Evolutionary conservation across 164 flowering plant genomes (phyloP).

Genomic region (Brasenia schreberi): DNA sequence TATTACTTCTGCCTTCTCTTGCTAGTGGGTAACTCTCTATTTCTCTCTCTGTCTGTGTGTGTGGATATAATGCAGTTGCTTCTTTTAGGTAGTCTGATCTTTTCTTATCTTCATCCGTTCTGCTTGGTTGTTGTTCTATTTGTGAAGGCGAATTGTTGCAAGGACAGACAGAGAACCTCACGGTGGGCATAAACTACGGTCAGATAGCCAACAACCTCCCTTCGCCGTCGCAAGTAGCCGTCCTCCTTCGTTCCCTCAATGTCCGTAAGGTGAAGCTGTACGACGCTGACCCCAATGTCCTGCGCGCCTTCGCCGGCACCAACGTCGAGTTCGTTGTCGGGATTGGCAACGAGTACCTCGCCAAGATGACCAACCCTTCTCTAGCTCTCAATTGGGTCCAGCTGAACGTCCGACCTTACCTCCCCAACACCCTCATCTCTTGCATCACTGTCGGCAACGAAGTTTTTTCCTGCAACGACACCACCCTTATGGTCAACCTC

Average conservation of each 20-base stretch:
- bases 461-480: slow-evolving; percentile 29
- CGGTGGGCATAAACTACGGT: slow-evolving; percentile 72
- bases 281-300: slow-evolving; percentile 68
- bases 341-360: slow-evolving; percentile 40
- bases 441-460: slow-evolving; percentile 74
- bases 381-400: slow-evolving; percentile 58
- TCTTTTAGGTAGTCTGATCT: too few species aligned
- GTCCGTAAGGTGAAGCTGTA: slow-evolving; percentile 58
- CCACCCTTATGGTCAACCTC: slow-evolving; percentile 22
- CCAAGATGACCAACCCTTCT: slow-evolving; percentile 31
- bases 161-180: slow-evolving; percentile 13
- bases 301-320: slow-evolving; percentile 46
- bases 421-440: slow-evolving; percentile 42
- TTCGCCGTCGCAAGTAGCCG: slow-evolving; percentile 40
- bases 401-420: slow-evolving; percentile 32
- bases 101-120: background rate
- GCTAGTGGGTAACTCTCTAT: too few species aligned
- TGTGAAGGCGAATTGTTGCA: background rate
- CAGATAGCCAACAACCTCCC: slow-evolving; percentile 77
- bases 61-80: too few species aligned
- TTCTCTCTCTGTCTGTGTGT: too few species aligned
- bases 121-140: background rate
- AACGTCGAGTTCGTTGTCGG: slow-evolving; percentile 61
- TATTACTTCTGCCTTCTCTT: too few species aligned
- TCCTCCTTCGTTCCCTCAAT: slow-evolving; percentile 41